These are phyloP conservation scores for Xerocomellus dryophilus DNA, from an alignment of 768 basidiomycete species.

Conservation along the genomic window DNA sequence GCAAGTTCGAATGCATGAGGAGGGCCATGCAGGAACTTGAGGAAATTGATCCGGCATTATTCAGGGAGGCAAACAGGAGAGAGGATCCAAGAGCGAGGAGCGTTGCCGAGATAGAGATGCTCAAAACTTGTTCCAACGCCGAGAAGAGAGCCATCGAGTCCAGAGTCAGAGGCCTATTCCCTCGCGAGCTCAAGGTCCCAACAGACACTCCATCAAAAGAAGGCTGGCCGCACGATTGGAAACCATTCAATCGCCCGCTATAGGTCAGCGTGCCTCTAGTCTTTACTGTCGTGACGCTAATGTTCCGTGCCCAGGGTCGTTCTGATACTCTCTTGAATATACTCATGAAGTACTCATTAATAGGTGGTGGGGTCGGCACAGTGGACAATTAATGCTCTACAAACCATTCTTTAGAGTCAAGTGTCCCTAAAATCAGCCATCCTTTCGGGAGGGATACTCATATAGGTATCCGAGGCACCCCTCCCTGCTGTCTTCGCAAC, in stretches of 20 bases:
- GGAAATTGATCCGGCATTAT: conserved; percentile 47
- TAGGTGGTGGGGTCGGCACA: background rate
- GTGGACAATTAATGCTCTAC: conserved; percentile 7
- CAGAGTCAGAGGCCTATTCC: conserved; percentile 77
- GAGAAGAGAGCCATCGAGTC: conserved; percentile 75
- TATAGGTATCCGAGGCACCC: conserved; percentile 33
- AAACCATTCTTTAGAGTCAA: conserved; percentile 15
- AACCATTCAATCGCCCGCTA: conserved; percentile 55
- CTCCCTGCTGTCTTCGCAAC: conserved; percentile 63
- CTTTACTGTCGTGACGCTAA: background rate
- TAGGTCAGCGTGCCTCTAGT: conserved; percentile 14
- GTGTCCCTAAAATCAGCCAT: conserved; percentile 31
- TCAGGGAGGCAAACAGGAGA: conserved; percentile 67
- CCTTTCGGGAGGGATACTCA: conserved; percentile 31
- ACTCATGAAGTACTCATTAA: conserved; percentile 1
- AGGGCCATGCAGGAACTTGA: conserved; percentile 81
- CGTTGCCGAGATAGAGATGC: conserved; percentile 51
- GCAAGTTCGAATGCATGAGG: conserved; percentile 81
- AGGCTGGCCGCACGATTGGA: conserved; percentile 90
- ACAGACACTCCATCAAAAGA: conserved; percentile 77
- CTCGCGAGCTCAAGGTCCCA: conserved; percentile 82
- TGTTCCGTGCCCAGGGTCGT: background rate
- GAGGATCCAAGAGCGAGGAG: conserved; percentile 72
- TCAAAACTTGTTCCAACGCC: conserved; percentile 59
- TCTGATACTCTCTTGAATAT: background rate